phyloP scores from a whole-genome alignment of 73 alveolate genomes.

The Paramecium octaurelia region DNA sequence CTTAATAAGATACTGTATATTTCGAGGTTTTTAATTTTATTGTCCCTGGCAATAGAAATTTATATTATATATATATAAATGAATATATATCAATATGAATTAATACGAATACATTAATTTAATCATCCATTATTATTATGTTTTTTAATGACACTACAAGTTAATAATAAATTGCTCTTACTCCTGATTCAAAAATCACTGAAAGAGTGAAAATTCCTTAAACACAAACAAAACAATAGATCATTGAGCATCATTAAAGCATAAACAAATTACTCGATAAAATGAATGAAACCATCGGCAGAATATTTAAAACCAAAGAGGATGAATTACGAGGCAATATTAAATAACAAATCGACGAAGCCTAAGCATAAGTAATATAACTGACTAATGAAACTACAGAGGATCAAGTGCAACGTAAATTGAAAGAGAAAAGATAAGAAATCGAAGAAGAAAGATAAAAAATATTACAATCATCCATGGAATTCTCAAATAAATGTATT shows the following conservation, averaged over 20 bases:
- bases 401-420: not conserved
- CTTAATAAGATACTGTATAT: not conserved
- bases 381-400: conserved; percentile 14
- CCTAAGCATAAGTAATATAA: not conserved
- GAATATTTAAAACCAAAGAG: conserved; percentile 1
- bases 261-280: conserved; percentile 10
- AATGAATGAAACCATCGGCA: conserved; percentile 34
- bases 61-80: not conserved
- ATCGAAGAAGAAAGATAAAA: conserved; percentile 14
- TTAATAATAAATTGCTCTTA: not conserved
- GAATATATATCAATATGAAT: not conserved
- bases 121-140: not conserved
- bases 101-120: not conserved
- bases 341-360: not conserved
- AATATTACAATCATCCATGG: conserved; percentile 40
- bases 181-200: conserved; percentile 10
- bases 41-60: not conserved
- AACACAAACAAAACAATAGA: not conserved
- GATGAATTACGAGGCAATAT: not conserved
- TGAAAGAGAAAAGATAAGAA: conserved; percentile 32
- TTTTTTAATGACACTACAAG: conserved; percentile 11
- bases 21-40: not conserved
- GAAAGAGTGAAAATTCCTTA: not conserved
- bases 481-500: conserved; percentile 24
- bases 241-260: not conserved